Base-by-base conservation (phyloP, 192 early-diverging fungal species). In the Coemansia sp. region DNA sequence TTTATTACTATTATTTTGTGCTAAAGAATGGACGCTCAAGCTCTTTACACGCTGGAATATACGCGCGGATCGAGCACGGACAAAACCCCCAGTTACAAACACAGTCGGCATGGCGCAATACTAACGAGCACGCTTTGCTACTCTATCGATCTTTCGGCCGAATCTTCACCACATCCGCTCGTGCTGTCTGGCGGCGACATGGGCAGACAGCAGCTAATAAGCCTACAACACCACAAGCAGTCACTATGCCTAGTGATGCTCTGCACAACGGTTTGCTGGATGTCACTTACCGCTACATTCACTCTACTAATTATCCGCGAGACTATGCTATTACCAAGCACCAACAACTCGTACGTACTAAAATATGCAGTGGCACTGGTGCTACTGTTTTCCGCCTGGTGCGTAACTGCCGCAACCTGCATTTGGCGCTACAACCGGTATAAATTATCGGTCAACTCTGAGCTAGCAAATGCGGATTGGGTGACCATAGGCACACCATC, bases 261-360 rank as follows among this genome's bases (percentile, higher is more conserved):
- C 44, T 72, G 70, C 54, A 51, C 62, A 1, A 66, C 70, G 4
- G 46, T 59, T 10, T 72, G 59, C 55, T 72, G 70, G 58, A 6
- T 60, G 2, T 37, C 70, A 5, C 55, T 72, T 8, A 61, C 70
- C 22, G 23, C 64, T 9, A 57, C 58, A 3, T 72, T 72, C 51
- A n/a, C 62, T 3, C 60, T 72, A 8, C 47, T 72, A 4, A 61
- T 61, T 9, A 17, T 72, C 36, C 70, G 63, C 52, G 63, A 72
- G 12, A 48, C 42, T n/a, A 20, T 21, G 11, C 60, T 52, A 14
- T 37, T 40, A 40, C 26, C 17, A 14, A 17, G 14, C 4, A 14
- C n/a, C 28, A 17, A 23, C 22, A 7, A 44, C 31, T 15, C 26
- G 37, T 48, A 50, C 15, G 5, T 50, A 5, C 47, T 46, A 19